phyloP scores from a whole-genome alignment of 192 early-diverging fungal species.

The Coemansia sp. region DNA sequence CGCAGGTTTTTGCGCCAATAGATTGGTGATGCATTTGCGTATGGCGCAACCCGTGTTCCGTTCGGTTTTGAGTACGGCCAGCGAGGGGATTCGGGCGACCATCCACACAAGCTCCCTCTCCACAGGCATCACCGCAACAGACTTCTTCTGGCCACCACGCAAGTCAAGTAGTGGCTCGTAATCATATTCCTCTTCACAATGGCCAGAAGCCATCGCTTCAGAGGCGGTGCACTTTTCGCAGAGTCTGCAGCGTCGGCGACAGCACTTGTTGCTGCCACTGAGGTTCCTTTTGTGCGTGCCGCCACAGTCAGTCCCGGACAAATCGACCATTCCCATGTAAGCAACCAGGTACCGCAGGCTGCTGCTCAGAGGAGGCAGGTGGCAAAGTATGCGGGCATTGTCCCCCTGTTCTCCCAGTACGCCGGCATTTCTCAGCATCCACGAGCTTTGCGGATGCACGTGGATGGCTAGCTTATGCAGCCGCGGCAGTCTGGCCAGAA shows the following conservation, averaged over 20 bases:
- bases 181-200: background rate
- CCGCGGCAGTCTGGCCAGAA: constrained; percentile 25
- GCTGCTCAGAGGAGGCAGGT: constrained; percentile 28
- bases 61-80: constrained; percentile 25
- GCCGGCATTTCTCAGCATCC: constrained; percentile 16
- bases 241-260: background rate
- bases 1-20: constrained; percentile 4
- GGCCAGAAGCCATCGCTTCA: background rate
- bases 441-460: constrained; percentile 27
- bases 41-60: constrained; percentile 26
- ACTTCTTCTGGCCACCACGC: background rate
- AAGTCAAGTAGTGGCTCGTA: background rate
- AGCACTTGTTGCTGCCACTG: background rate
- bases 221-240: background rate
- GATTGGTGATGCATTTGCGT: constrained; percentile 16
- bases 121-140: constrained; percentile 9
- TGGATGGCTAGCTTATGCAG: constrained; percentile 30
- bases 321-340: constrained; percentile 22
- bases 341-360: constrained; percentile 24
- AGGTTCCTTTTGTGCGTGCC: constrained; percentile 6
- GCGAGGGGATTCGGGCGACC: constrained; percentile 31
- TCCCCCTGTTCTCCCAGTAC: constrained; percentile 3
- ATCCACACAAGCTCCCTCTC: constrained; percentile 40
- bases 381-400: constrained; percentile 1
- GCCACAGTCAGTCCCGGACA: background rate